Evolutionary conservation across 2,329 filamentous ascomycete species (phyloP), one percentile per base, ranked within the genome.

Genomic region (Exserohilum turcica): DNA sequence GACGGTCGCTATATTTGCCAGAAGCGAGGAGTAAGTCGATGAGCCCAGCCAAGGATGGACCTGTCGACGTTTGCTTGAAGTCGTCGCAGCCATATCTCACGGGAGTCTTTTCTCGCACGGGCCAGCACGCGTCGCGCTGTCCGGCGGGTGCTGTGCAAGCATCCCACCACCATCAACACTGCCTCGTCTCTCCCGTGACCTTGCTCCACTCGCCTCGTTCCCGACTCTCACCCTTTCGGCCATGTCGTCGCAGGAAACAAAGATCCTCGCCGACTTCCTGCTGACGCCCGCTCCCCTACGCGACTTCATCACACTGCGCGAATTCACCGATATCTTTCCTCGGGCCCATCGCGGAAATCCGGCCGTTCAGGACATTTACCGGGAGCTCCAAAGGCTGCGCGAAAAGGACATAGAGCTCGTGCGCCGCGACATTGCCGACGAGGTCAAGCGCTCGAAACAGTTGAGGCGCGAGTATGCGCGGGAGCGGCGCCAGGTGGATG

Each of bases 321-420:
- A 91, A 60, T 96, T 96, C 78, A 86, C 84, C 37, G 81, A 86
- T 24, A 81, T 93, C 36, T 94, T 96, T 67, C 91, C 91, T 9
- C 84, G 82, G 44, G 75, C 83, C 33, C 79, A 86, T 43, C 87
- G 86, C 54, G 78, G 81, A 19, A 87, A 86, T 40, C 84, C 88
- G 0, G 85, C 88, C 50, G 81, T 93, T 42, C 84, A 85, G 51
- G 78, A 81, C 0, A 80, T 96, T 5, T 96, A 95, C 71, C 85
- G 89, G 42, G 89, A 94, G 71, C 81, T 96, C 2, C 89, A 94
- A 66, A 82, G 86, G 54, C 84, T 92, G 69, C 85, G 91, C 48
- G 85, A 87, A 56, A 80, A 82, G 42, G 79, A 88, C 9, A 82
- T 91, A 48, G 89, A 93, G 63, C 73, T 78, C 3, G 86, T 95